Percentiles rank a stretch among this genome's conserved stretches.
Evolutionary conservation across 2,329 filamentous ascomycete species (phyloP).

Genomic region (Knufia fluminis): DNA sequence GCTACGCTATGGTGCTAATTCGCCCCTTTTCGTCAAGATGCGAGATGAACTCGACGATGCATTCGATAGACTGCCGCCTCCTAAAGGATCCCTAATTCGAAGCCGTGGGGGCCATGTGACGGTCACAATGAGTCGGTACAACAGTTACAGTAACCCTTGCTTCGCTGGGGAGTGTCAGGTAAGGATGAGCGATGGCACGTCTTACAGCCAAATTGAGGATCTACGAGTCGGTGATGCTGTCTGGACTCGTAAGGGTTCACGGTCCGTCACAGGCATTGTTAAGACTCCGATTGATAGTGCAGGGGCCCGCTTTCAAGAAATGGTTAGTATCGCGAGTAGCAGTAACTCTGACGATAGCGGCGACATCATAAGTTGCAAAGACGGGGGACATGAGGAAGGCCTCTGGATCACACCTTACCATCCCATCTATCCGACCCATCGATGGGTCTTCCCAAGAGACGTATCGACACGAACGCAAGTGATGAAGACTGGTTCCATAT

Average conservation of each 20-base stretch:
- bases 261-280: constrained; percentile 44
- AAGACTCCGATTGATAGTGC: constrained; percentile 40
- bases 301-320: constrained; percentile 21
- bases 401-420: constrained; percentile 54
- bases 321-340: constrained; percentile 45
- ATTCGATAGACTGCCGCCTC: constrained; percentile 28
- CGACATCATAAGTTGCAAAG: no score
- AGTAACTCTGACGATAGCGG: no score
- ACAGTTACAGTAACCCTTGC: constrained; percentile 37
- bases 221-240: constrained; percentile 42
- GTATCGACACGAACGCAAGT: constrained; percentile 32
- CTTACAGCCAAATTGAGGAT: constrained; percentile 32
- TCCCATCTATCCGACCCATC: constrained; percentile 38
- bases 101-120: background rate
- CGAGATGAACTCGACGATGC: constrained; percentile 41
- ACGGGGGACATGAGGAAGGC: constrained; percentile 1
- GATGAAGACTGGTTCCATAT: constrained; percentile 39
- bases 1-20: constrained; percentile 43
- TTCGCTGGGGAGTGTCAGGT: constrained; percentile 46
- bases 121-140: constrained; percentile 39
- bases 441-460: constrained; percentile 42
- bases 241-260: constrained; percentile 42
- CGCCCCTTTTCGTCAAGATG: constrained; percentile 44
- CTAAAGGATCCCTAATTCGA: constrained; percentile 16
- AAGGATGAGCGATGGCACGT: constrained; percentile 34